Evolutionary conservation across 768 basidiomycete genomes (phyloP).

Genomic region (Lenzites betulinus): DNA sequence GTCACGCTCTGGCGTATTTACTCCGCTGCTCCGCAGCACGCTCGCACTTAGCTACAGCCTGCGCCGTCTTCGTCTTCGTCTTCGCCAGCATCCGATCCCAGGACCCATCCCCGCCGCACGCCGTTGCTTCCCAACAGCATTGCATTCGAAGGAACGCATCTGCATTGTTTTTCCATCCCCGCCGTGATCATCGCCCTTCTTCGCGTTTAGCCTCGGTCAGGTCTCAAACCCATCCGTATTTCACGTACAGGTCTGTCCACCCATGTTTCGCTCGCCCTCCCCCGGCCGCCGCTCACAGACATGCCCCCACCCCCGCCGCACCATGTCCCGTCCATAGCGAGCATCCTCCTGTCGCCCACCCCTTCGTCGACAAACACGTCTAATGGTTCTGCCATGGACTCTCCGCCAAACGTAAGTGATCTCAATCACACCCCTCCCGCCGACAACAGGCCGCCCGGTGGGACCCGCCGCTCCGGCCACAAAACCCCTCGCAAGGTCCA

Average conservation of each 20-base stretch:
- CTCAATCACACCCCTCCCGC: neutral
- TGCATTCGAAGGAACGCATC: neutral
- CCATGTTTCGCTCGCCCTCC: neutral
- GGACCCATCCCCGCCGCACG: neutral
- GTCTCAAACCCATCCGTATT: constrained; percentile 12
- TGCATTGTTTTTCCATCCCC: constrained; percentile 2
- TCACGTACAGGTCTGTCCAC: constrained; percentile 1
- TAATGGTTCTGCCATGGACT: constrained; percentile 22
- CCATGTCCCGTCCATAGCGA: constrained; percentile 27
- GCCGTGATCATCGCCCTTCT: constrained; percentile 1
- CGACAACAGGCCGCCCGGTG: constrained; percentile 24
- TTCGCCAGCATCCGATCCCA: neutral
- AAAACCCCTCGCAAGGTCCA: constrained; percentile 56
- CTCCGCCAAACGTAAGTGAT: constrained; percentile 14
- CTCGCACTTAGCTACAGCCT: neutral
- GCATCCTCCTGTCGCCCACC: constrained; percentile 20
- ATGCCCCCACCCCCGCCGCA: constrained; percentile 12
- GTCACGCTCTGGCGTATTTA: constrained; percentile 3
- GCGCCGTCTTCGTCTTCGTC: neutral
- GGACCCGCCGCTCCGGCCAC: constrained; percentile 31
- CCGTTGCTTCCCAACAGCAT: constrained; percentile 12
- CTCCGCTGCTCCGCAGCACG: constrained; percentile 11
- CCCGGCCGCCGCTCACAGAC: constrained; percentile 1
- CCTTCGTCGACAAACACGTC: constrained; percentile 8
- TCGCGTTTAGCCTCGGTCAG: neutral